Conservation (phyloP, 83 land plant species). For the Diphasiastrum complanatum region DNA sequence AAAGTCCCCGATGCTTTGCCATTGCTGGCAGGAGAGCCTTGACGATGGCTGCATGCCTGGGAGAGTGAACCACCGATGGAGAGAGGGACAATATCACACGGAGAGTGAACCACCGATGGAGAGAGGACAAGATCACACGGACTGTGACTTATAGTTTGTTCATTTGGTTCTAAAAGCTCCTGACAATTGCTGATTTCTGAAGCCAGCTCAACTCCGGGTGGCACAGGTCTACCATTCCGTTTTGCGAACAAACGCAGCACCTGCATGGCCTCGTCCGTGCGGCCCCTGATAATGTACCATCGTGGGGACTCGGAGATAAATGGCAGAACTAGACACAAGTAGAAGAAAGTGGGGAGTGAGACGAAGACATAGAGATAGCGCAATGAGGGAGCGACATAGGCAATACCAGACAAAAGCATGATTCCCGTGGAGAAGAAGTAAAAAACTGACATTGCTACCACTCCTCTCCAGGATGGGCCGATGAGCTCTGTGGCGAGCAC, state of each 20-base stretch:
- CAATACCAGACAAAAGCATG: neutral
- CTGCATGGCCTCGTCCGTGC: neutral
- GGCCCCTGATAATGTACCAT: neutral
- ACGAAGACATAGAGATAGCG: neutral
- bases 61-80: too few species aligned
- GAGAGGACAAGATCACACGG: too few species aligned
- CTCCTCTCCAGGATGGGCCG: neutral
- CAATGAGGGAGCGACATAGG: neutral
- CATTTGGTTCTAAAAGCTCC: neutral
- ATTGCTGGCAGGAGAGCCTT: too few species aligned
- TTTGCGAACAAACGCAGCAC: neutral
- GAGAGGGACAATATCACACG: too few species aligned
- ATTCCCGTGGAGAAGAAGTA: neutral
- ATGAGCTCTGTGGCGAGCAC: neutral
- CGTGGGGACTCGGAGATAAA: neutral
- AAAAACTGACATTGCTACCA: neutral
- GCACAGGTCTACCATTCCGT: neutral
- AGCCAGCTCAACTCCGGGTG: neutral
- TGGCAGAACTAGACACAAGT: neutral
- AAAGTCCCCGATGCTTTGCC: too few species aligned
- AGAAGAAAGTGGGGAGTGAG: neutral
- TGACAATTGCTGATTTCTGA: neutral
- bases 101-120: too few species aligned
- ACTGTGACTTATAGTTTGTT: neutral
- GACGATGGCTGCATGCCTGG: too few species aligned